phyloP scores from a whole-genome alignment of 345 rosid genomes.

The Laguncularia racemosa region DNA sequence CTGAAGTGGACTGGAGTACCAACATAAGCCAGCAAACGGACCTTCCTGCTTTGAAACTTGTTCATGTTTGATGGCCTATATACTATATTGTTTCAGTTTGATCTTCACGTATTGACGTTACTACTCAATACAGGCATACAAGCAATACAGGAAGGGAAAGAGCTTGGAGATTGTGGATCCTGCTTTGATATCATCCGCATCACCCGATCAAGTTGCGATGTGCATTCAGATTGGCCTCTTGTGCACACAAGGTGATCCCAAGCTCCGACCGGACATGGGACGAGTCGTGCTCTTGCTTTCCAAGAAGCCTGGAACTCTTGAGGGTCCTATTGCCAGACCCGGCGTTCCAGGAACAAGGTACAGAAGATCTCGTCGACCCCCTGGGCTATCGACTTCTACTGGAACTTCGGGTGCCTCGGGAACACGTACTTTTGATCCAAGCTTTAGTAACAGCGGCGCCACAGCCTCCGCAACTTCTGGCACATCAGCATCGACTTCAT shows the following conservation, averaged over 20 bases:
- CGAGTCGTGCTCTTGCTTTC: slow-evolving; percentile 65
- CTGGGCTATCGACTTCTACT: slow-evolving; percentile 28
- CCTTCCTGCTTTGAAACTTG: too few species aligned
- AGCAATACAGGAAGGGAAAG: slow-evolving; percentile 54
- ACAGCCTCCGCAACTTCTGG: slow-evolving; percentile 20
- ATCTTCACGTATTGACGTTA: background rate
- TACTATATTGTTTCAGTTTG: slow-evolving; percentile 4
- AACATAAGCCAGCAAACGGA: too few species aligned
- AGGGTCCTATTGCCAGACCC: slow-evolving; percentile 55
- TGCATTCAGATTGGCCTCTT: slow-evolving; percentile 78
- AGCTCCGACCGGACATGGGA: slow-evolving; percentile 53
- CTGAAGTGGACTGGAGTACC: too few species aligned
- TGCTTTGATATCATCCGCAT: slow-evolving; percentile 40
- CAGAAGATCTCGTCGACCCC: slow-evolving; percentile 45
- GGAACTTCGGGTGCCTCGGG: slow-evolving; percentile 30
- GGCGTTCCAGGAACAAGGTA: slow-evolving; percentile 61
- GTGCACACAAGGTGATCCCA: slow-evolving; percentile 82
- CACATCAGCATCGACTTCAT: slow-evolving; percentile 22
- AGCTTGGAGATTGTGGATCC: slow-evolving; percentile 68
- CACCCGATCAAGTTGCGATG: slow-evolving; percentile 41
- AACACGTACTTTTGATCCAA: slow-evolving; percentile 40
- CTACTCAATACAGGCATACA: slow-evolving; percentile 49
- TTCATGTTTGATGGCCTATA: too few species aligned
- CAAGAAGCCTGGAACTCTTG: slow-evolving; percentile 46
- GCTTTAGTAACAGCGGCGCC: slow-evolving; percentile 21